Evolutionary conservation across 805 yeast species (phyloP), one percentile per base, ranked within the genome.

Genomic region (Zygosaccharomyces rouxii): DNA sequence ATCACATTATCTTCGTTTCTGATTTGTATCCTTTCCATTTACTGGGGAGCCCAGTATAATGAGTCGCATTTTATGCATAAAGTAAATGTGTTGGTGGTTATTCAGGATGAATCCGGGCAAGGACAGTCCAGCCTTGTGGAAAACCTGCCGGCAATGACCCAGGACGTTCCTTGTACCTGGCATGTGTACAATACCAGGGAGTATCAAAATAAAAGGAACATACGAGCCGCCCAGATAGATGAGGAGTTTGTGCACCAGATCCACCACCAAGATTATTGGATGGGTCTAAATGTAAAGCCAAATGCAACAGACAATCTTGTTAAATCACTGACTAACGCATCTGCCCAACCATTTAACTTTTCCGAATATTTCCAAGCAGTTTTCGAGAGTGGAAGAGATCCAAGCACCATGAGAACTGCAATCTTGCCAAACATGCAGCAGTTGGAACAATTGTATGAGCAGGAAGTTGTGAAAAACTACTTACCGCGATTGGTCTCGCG

Each of bases 351-450:
- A 18, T 62, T 59, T 31, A 51, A 57, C 28, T 56, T 62, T 3
- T 49, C 62, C 5, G 39, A 47, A 18, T 49, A 58, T 46, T 67
- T 81, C 21, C 65, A 70, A 18, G 65, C 73, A 0, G 59, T 73
- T 42, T 83, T 75, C 58, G 87, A 83, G 62, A 75, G 84, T 1
- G 89, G 84, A 5, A 70, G 89, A 56, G 92, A 85, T 60, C 72
- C 78, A 33, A 53, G 70, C 16, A 73, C 76, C 29, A 71, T 82
- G 70, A 61, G 54, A 7, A 55, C 72, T 2, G 75, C 73, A 42
- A 71, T 83, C 9, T 57, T 70, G 0, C 79, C 83, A 0, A 59
- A 72, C 5, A 51, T 81, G n/a, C 50, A 56, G 11, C 47, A 38
- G 1, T 61, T 84, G 19, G 74, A 72, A 41, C 44, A 42, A 0